Percentiles rank a stretch among this genome's conserved stretches.
Conservation (phyloP, 345 rosid genomes). For the Combretum micranthum region DNA sequence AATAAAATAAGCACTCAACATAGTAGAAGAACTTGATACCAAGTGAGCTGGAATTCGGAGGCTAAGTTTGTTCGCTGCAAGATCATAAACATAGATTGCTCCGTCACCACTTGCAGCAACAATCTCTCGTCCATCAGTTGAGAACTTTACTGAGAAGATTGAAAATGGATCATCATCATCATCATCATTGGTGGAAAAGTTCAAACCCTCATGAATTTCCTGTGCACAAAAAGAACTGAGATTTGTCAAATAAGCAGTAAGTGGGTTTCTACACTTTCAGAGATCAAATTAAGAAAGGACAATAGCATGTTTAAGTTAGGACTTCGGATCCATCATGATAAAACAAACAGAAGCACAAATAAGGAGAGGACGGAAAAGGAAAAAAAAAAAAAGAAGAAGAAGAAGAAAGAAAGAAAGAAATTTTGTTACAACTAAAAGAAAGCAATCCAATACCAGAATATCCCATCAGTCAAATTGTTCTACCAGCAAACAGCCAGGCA, state of each 20-base stretch:
- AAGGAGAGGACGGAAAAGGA: too few species aligned
- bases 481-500: too few species aligned
- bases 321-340: too few species aligned
- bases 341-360: too few species aligned
- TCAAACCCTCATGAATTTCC: conserved; percentile 63
- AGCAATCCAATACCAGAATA: neutral
- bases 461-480: too few species aligned
- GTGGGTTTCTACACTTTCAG: too few species aligned
- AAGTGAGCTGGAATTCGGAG: conserved; percentile 46
- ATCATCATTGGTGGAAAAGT: conserved; percentile 28
- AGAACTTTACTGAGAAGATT: conserved; percentile 60
- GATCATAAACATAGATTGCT: conserved; percentile 54
- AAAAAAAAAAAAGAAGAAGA: too few species aligned
- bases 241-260: too few species aligned
- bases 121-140: conserved; percentile 62
- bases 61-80: conserved; percentile 35
- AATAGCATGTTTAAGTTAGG: too few species aligned
- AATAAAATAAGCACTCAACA: neutral
- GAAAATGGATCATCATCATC: conserved; percentile 25
- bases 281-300: too few species aligned
- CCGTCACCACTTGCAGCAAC: conserved; percentile 46
- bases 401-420: too few species aligned
- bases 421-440: neutral
- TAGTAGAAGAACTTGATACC: conserved; percentile 21
- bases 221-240: conserved; percentile 13